Evolutionary conservation across 176 grass and related monocot genomes (phyloP), one percentile per base, ranked within the genome.

Genomic region (Saccharum spontaneum): DNA sequence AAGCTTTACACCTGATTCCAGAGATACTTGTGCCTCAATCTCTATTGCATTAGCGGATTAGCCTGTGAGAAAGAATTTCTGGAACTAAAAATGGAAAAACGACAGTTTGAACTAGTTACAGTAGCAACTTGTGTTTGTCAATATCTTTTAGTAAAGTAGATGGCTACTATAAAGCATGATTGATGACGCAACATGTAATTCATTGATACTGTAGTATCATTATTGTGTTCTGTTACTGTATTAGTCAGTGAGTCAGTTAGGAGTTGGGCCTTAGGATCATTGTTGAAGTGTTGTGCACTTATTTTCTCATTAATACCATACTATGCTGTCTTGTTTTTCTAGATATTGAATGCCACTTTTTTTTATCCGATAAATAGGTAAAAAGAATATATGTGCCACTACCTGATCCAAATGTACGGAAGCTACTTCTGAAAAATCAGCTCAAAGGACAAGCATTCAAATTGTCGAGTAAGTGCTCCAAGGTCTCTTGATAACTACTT

Each of bases 371-470:
- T 82, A 77, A 90, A 79, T 67, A 98, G 96, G 96, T 98, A 54
- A 98, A 98, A 65, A 95, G 96, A 83, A 94, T 98, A 92, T 98
- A 98, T 87, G 86, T 98, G 60, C 93, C 96, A 70, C 73, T 98
- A 66, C 97, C 97, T 38, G 91, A 98, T 86, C 80, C 67, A 83
- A 91, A 75, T 82, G 85, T 98, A 24, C 84, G 97, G 65, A 98
- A 44, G 69, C 82, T 94, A 36, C 91, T 98, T 81, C 87, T 98
- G 37, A 94, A 94, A 90, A 98, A 89, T 82, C 91, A 94, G 88
- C 93, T 98, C n/a, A 95, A 86, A 91, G 97, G 93, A 31, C 93
- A 92, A 89, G 84, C 91, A 61, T 94, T 90, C 82, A 94, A 92
- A 50, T 88, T 98, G 18, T 94, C 97, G 7, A 87, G 96, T 98